Percentiles rank a stretch among this genome's conserved stretches.
Conservation (phyloP, 495 filamentous ascomycete genomes). For the Aspergillus sclerotiicarbonarius region DNA sequence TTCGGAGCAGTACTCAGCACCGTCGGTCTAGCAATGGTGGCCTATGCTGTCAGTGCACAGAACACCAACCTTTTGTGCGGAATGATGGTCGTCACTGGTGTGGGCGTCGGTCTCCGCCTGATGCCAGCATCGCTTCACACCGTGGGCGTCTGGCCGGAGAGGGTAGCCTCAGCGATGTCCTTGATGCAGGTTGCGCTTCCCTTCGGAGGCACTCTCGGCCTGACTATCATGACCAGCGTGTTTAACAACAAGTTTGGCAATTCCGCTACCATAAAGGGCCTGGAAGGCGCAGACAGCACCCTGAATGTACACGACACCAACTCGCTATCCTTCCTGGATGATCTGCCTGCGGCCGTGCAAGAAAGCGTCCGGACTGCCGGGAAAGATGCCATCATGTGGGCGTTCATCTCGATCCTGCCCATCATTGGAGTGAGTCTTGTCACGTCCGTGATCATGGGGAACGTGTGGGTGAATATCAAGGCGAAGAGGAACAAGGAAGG, state of each 20-base stretch:
- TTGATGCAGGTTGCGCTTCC: slow-evolving; percentile 50
- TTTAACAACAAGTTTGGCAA: slow-evolving; percentile 53
- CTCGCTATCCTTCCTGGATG: slow-evolving; percentile 19
- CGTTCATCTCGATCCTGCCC: slow-evolving; percentile 53
- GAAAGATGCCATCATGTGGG: slow-evolving; percentile 52
- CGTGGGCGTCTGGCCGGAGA: slow-evolving; percentile 50
- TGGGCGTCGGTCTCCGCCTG: slow-evolving; percentile 50
- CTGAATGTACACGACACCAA: slow-evolving; percentile 17
- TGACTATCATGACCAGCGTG: slow-evolving; percentile 60
- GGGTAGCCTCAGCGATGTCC: slow-evolving; percentile 50
- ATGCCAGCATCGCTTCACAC: slow-evolving; percentile 53
- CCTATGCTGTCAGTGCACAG: slow-evolving; percentile 42
- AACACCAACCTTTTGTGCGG: slow-evolving; percentile 47
- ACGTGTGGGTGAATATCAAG: slow-evolving; percentile 46
- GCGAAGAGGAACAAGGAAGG: slow-evolving; percentile 1
- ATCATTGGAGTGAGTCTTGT: slow-evolving; percentile 51
- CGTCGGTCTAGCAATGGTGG: slow-evolving; percentile 45
- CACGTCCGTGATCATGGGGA: slow-evolving; percentile 45
- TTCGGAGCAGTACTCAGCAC: slow-evolving; percentile 48
- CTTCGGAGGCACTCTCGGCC: slow-evolving; percentile 56
- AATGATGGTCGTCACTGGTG: slow-evolving; percentile 59
- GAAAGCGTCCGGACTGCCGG: slow-evolving; percentile 26
- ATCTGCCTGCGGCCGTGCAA: slow-evolving; percentile 25
- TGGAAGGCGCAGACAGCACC: slow-evolving; percentile 3
- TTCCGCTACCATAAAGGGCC: slow-evolving; percentile 1